Evolutionary conservation across 2,329 filamentous ascomycete species (phyloP), one percentile per base, ranked within the genome.

Genomic region (Colletotrichum limetticola): DNA sequence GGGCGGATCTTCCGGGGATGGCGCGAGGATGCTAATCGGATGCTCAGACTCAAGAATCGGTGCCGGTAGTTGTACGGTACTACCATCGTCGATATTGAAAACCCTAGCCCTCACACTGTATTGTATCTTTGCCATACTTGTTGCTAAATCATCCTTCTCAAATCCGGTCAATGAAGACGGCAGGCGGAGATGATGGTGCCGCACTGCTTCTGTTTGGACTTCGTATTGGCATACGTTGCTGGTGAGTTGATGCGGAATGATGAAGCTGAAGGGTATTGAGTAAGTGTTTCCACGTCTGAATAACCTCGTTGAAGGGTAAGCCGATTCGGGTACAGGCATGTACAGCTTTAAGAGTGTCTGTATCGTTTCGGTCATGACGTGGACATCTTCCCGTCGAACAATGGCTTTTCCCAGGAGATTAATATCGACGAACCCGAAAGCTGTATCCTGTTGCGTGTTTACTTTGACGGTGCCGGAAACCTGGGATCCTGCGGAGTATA

Each of bases 211-310:
- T 42, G 83, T 82, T 37, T 82, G 79, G 68, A 85, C 83, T n/a
- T 78, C 74, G 81, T 91, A 88, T 75, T 81, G 86, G 82, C 89
- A 91, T 14, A 88, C 87, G 70, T 84, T 84, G 55, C 90, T 82
- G 11, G 89, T 90, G 68, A 91, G 85, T 66, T 89, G 85, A 74
- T 83, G 82, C 19, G 89, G 89, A 16, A 91, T 84, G 69, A 90
- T 85, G 76, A 91, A 91, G 79, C 88, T 80, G 80, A 91, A 89
- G 11, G 89, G 88, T 26, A 91, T 79, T 7, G 77, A 83, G 79
- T 89, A 88, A 16, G 81, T 83, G 68, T 78, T 77, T 1, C 84
- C 86, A n/a, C 83, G 81, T 77, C 86, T 81, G 71, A 90, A 86
- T 26, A 88, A 75, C 37, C 84, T 82, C 19, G 85, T 80, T 4